Conservation (phyloP, 2,329 filamentous ascomycete genomes). For the Cyanodermella asteris region DNA sequence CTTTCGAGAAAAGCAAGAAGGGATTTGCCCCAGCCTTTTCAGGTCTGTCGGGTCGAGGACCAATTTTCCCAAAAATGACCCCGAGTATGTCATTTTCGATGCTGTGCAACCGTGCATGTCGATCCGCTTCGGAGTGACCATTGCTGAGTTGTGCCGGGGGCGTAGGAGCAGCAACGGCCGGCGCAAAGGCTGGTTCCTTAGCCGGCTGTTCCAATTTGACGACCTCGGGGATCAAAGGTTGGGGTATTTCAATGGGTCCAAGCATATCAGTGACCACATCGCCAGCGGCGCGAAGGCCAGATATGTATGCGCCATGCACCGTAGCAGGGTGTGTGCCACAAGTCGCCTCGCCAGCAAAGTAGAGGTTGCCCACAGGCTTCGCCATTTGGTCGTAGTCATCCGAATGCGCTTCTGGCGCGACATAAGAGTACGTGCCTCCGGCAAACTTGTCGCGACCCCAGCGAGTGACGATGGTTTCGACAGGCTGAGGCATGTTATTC, state of each 20-base stretch:
- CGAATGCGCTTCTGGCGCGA: slow-evolving; percentile 57
- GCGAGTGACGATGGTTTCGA: slow-evolving; percentile 73
- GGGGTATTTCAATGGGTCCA: slow-evolving; percentile 57
- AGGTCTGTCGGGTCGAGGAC: slow-evolving; percentile 53
- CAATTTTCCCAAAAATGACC: slow-evolving; percentile 39
- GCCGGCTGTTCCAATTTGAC: slow-evolving; percentile 3
- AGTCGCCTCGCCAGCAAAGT: slow-evolving; percentile 92
- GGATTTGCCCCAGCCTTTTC: slow-evolving; percentile 57
- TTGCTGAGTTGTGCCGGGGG: too few relatives aligned
- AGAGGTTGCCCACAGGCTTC: slow-evolving; percentile 58
- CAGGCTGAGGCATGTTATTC: slow-evolving; percentile 54
- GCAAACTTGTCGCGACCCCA: slow-evolving; percentile 85
- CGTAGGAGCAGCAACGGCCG: slow-evolving; percentile 2
- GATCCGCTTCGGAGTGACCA: slow-evolving; percentile 5
- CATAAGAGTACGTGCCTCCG: slow-evolving; percentile 87
- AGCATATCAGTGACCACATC: slow-evolving; percentile 64
- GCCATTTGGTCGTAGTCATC: slow-evolving; percentile 92
- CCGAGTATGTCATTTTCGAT: slow-evolving; percentile 36
- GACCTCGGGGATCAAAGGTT: slow-evolving; percentile 40
- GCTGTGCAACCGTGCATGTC: slow-evolving; percentile 19
- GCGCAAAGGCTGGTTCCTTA: slow-evolving; percentile 10
- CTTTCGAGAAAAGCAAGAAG: slow-evolving; percentile 75
- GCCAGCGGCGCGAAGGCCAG: slow-evolving; percentile 69
- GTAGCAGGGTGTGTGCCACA: slow-evolving; percentile 91
- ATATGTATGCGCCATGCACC: slow-evolving; percentile 89